Evolutionary conservation across 345 rosid species (phyloP).

Genomic region (Eucalyptus regnans): DNA sequence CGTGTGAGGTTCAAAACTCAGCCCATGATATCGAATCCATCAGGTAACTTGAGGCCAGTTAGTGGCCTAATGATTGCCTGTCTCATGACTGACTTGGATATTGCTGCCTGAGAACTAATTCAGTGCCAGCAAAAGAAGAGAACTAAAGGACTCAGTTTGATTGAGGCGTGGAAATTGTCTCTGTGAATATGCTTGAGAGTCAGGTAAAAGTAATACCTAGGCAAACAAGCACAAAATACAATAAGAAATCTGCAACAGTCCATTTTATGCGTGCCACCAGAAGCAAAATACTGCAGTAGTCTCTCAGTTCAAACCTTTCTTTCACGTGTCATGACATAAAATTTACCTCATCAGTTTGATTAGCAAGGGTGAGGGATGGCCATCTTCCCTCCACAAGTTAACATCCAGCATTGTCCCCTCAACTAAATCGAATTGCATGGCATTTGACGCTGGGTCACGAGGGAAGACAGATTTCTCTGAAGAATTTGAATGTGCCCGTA

Average conservation of each 20-base stretch:
- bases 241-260: neutral
- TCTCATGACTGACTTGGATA: no score
- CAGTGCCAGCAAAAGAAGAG: neutral
- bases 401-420: constrained; percentile 23
- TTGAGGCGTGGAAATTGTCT: neutral
- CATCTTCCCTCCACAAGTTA: constrained; percentile 62
- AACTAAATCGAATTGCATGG: constrained; percentile 19
- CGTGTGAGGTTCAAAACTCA: neutral
- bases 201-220: constrained; percentile 1
- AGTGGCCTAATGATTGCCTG: neutral
- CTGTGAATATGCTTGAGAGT: constrained; percentile 13
- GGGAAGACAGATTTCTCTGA: constrained; percentile 5
- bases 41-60: neutral
- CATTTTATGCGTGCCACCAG: neutral
- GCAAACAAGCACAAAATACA: neutral
- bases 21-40: neutral
- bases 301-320: neutral
- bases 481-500: constrained; percentile 32
- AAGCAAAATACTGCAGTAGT: neutral
- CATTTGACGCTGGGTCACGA: constrained; percentile 17
- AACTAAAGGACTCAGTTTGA: neutral
- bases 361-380: constrained; percentile 57
- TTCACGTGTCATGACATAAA: neutral
- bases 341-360: constrained; percentile 75
- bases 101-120: no score